Percentiles rank a stretch among this genome's conserved stretches.
Evolutionary conservation across 805 yeast species (phyloP).

Genomic region (Ogataea ganodermae): DNA sequence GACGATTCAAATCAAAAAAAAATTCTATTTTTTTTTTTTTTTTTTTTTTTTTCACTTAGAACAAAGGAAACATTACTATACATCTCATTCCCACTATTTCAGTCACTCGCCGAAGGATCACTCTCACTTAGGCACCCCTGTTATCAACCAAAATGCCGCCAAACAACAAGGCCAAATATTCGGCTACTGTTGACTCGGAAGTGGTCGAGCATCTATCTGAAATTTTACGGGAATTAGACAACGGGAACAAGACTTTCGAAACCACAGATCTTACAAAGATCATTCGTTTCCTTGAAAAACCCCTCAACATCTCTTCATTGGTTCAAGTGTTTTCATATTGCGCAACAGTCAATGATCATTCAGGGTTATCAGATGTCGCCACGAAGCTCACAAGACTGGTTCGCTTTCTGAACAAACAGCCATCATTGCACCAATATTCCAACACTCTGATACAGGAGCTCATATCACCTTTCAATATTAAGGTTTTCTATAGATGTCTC

Average conservation of each 20-base stretch:
- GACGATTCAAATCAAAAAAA: too few relatives aligned
- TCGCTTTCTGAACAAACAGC: constrained; percentile 21
- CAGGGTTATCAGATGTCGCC: constrained; percentile 48
- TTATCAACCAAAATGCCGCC: constrained; percentile 9
- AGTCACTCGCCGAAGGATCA: too few relatives aligned
- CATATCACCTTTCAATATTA: constrained; percentile 53
- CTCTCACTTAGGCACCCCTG: background rate
- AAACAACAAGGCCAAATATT: constrained; percentile 21
- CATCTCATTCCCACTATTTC: too few relatives aligned
- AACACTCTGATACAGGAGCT: constrained; percentile 51
- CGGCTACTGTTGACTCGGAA: constrained; percentile 21
- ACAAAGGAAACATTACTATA: background rate
- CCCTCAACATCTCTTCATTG: constrained; percentile 35
- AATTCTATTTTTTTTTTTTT: background rate
- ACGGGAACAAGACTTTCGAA: constrained; percentile 25
- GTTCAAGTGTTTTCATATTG: constrained; percentile 44
- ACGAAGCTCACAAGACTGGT: constrained; percentile 42
- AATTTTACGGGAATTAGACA: constrained; percentile 19
- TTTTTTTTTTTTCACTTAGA: background rate
- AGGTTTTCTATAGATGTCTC: constrained; percentile 68
- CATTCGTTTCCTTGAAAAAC: constrained; percentile 32
- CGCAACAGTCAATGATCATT: constrained; percentile 53
- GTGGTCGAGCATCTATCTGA: constrained; percentile 20
- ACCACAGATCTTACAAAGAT: constrained; percentile 27
- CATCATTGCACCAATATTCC: constrained; percentile 29